Conservation (phyloP, 2,329 filamentous ascomycete genomes). For the Epichloe amarillans region DNA sequence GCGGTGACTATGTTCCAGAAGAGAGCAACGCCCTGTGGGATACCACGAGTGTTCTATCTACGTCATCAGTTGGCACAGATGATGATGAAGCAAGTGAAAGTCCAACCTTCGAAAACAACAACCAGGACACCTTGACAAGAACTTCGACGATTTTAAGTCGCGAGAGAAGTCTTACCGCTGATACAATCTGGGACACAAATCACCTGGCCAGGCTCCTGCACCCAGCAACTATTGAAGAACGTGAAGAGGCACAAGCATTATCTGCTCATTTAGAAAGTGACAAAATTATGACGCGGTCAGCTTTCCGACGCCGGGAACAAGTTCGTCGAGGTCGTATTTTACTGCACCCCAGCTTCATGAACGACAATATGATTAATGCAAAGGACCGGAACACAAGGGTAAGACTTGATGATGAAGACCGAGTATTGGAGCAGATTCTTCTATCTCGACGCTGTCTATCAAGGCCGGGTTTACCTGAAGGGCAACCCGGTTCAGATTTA, state of each 20-base stretch:
- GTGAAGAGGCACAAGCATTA: slow-evolving; percentile 67
- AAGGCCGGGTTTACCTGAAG: background rate
- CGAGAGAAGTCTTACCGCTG: slow-evolving; percentile 45
- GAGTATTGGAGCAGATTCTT: slow-evolving; percentile 46
- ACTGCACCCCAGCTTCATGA: slow-evolving; percentile 16
- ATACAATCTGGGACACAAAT: slow-evolving; percentile 49
- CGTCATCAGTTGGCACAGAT: slow-evolving; percentile 26
- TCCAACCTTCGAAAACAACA: slow-evolving; percentile 36
- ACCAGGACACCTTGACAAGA: slow-evolving; percentile 63
- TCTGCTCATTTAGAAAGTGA: slow-evolving; percentile 64
- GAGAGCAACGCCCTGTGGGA: slow-evolving; percentile 50
- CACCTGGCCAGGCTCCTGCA: slow-evolving; percentile 72
- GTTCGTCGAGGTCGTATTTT: slow-evolving; percentile 54
- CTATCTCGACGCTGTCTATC: slow-evolving; percentile 33
- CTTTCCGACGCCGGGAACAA: slow-evolving; percentile 55
- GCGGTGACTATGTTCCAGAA: slow-evolving; percentile 58
- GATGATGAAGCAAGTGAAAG: slow-evolving; percentile 27
- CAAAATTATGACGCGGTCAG: slow-evolving; percentile 67
- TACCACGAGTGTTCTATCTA: slow-evolving; percentile 67
- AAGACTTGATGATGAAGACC: slow-evolving; percentile 45
- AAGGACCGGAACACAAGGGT: slow-evolving; percentile 25
- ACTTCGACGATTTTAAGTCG: slow-evolving; percentile 31
- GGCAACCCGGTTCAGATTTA: background rate
- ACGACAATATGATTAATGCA: slow-evolving; percentile 4
- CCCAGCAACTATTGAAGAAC: slow-evolving; percentile 63